Evolutionary conservation across 768 basidiomycete species (phyloP).

Genomic region (Boletus reticulatus): DNA sequence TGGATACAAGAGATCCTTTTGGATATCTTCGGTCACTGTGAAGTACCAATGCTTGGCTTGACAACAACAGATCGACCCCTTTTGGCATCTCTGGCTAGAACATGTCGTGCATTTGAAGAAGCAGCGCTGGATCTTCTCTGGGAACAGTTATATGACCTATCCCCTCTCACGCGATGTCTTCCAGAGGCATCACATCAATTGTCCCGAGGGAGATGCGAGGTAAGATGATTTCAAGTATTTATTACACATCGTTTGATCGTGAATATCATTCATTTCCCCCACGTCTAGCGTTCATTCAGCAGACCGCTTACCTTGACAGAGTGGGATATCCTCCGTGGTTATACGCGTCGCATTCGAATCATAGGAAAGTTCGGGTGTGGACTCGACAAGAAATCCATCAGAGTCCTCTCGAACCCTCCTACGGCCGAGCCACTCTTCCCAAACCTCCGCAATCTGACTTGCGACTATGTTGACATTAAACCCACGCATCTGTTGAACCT

Average conservation of each 20-base stretch:
- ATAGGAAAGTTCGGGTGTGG: too few relatives aligned
- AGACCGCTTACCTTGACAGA: too few relatives aligned
- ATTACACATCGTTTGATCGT: too few relatives aligned
- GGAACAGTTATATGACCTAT: not conserved
- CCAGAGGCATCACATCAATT: not conserved
- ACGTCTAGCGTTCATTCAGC: too few relatives aligned
- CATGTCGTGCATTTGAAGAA: not conserved
- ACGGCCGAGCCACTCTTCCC: not conserved
- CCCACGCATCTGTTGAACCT: not conserved
- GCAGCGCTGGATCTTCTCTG: not conserved
- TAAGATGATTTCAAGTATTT: too few relatives aligned
- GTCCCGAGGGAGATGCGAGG: not conserved
- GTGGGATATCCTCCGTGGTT: too few relatives aligned
- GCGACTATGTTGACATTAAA: not conserved
- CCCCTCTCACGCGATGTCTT: not conserved
- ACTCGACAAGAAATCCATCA: too few relatives aligned
- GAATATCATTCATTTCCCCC: too few relatives aligned
- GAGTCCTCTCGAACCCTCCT: too few relatives aligned
- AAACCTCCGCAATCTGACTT: not conserved
- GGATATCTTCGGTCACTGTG: not conserved
- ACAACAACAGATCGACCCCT: too few relatives aligned
- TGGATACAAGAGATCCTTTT: not conserved
- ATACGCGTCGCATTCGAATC: too few relatives aligned
- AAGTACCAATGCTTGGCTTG: not conserved
- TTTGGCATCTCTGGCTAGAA: not conserved